phyloP scores from a whole-genome alignment of 2,329 filamentous ascomycete species.

The Chaetomium strumarium region DNA sequence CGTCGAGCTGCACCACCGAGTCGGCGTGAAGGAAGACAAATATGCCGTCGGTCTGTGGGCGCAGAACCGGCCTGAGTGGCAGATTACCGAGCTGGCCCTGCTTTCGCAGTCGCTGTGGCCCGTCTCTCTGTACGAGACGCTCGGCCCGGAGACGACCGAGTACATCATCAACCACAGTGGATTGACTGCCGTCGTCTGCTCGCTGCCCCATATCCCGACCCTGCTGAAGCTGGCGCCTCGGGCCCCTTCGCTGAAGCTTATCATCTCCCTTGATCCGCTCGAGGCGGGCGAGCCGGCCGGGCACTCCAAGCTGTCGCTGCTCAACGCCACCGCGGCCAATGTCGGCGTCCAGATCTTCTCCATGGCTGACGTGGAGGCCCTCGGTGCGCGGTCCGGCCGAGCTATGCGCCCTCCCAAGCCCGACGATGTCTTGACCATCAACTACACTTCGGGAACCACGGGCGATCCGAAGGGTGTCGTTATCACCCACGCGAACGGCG shows the following conservation, averaged over 20 bases:
- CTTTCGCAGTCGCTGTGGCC: constrained; percentile 83
- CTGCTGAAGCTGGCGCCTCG: constrained; percentile 74
- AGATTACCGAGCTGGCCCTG: constrained; percentile 79
- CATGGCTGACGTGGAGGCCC: constrained; percentile 71
- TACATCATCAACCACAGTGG: constrained; percentile 92
- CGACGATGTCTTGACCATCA: constrained; percentile 80
- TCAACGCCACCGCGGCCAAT: constrained; percentile 68
- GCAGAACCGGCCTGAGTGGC: constrained; percentile 84
- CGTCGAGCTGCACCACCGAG: constrained; percentile 70
- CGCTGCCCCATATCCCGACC: constrained; percentile 72
- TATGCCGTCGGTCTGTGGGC: constrained; percentile 80
- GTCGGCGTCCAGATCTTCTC: constrained; percentile 74
- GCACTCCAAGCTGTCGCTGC: constrained; percentile 70
- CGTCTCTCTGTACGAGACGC: constrained; percentile 93
- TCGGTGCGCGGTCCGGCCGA: constrained; percentile 66
- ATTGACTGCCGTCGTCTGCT: constrained; percentile 68
- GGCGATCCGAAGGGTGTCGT: constrained; percentile 78
- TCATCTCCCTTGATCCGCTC: constrained; percentile 79
- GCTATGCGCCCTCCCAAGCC: constrained; percentile 65
- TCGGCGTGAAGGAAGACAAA: constrained; percentile 60
- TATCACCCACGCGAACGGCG: constrained; percentile 73
- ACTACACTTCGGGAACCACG: constrained; percentile 84
- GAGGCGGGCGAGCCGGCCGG: constrained; percentile 71
- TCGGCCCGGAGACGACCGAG: constrained; percentile 85
- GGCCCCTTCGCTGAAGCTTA: constrained; percentile 75